Evolutionary conservation across 257 asterid genomes (phyloP).

Genomic region (Prunella vulgaris): DNA sequence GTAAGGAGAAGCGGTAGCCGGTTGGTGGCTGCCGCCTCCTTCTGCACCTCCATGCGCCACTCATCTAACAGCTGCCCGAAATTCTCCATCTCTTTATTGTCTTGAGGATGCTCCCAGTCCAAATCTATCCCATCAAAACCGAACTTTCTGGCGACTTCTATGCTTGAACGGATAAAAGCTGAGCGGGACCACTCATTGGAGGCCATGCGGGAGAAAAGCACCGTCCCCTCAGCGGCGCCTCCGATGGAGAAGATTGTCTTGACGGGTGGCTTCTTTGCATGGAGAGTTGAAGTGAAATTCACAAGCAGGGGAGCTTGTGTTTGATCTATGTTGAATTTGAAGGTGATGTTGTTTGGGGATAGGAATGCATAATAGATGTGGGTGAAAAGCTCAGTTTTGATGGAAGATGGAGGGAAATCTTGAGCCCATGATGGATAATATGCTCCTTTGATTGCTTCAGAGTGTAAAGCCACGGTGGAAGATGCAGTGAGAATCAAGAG

Average conservation of each 20-base stretch:
- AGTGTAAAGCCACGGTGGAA: conserved; percentile 17
- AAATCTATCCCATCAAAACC: conserved; percentile 75
- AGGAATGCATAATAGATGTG: conserved; percentile 73
- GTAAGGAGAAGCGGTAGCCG: conserved; percentile 57
- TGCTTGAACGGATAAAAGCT: conserved; percentile 53
- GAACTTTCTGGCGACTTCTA: conserved; percentile 54
- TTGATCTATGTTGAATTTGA: conserved; percentile 35
- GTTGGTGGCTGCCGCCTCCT: conserved; percentile 31
- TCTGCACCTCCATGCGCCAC: conserved; percentile 56
- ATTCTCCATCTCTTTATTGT: conserved; percentile 48
- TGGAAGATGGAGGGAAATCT: conserved; percentile 40
- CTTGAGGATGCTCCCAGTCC: conserved; percentile 75
- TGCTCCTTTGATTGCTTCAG: conserved; percentile 48
- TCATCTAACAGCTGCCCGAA: conserved; percentile 39
- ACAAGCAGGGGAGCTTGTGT: conserved; percentile 33
- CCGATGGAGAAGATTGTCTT: conserved; percentile 65
- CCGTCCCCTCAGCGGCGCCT: conserved; percentile 46
- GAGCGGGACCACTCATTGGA: conserved; percentile 29
- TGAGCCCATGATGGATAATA: conserved; percentile 63
- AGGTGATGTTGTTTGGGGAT: conserved; percentile 44
- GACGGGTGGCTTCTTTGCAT: conserved; percentile 33
- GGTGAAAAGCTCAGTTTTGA: conserved; percentile 47
- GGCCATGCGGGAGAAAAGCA: conserved; percentile 47
- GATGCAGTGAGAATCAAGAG: conserved; percentile 18
- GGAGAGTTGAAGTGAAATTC: conserved; percentile 57